Evolutionary conservation across 1,139 yeast species (phyloP).

Genomic region (Pichia sp.): DNA sequence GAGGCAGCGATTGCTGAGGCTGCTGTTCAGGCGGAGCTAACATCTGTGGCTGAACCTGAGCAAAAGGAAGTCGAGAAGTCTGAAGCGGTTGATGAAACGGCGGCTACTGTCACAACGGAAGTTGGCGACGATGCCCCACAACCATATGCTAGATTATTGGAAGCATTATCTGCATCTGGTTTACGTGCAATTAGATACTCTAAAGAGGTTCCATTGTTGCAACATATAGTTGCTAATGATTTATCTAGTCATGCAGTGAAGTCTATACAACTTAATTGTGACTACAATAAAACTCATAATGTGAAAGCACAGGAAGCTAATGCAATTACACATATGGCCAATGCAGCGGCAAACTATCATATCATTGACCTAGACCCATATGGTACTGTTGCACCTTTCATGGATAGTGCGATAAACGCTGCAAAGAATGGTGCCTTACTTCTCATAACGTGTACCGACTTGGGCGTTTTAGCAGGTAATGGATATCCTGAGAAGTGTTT

Average conservation of each 20-base stretch:
- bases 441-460: conserved; percentile 91
- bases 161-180: conserved; percentile 94
- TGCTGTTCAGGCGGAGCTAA: conserved; percentile 2
- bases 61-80: conserved; percentile 5
- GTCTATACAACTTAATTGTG: conserved; percentile 65
- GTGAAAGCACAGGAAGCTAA: conserved; percentile 75
- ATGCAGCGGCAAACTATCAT: conserved; percentile 44
- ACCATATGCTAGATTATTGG: conserved; percentile 59
- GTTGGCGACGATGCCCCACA: background rate
- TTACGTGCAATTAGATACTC: conserved; percentile 89
- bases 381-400: conserved; percentile 93
- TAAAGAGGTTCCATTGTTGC: conserved; percentile 73
- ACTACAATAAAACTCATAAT: conserved; percentile 50
- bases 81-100: background rate
- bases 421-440: conserved; percentile 77
- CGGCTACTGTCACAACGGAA: conserved; percentile 1
- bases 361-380: conserved; percentile 94
- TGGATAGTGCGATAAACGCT: conserved; percentile 82
- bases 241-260: conserved; percentile 80
- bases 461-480: conserved; percentile 91
- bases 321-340: conserved; percentile 77
- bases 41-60: background rate
- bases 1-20: too few species aligned
- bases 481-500: conserved; percentile 97
- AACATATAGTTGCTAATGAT: conserved; percentile 80